Evolutionary conservation across 2,329 filamentous ascomycete genomes (phyloP), one percentile per base, ranked within the genome.

Genomic region (Clonostachys rhizophaga): DNA sequence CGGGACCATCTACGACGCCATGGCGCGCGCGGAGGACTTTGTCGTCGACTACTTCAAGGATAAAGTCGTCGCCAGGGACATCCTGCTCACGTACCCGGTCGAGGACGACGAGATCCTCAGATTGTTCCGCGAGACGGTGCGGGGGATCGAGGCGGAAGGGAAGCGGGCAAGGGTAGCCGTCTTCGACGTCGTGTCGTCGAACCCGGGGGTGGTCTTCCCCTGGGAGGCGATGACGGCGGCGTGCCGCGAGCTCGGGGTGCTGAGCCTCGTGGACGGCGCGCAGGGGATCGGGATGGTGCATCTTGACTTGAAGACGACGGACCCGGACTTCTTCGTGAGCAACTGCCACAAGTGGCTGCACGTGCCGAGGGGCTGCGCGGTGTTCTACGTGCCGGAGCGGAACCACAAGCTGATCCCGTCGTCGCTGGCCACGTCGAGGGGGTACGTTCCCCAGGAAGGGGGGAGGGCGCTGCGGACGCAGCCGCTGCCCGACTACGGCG

Each of bases 281-380:
- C 92, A 97, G 65, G 86, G 86, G 1, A 69, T 95, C 20, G 92
- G 92, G 2, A 86, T 94, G 65, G 75, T 96, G 8, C 72, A 78
- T 1, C 64, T 96, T 6, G 80, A 95, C 63, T 67, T 96, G 11
- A 53, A 61, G 0, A 63, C 67, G 5, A 68, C 91, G 3, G 79
- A 91, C 52, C 84, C 90, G 0, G 91, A 96, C 64, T 96, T 95
- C 68, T 89, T 95, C 58, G 78, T 92, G 12, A 86, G 78, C 47
- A 96, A 96, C 63, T 88, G 83, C 56, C 89, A 95, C 71, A 95
- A 95, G 72, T 97, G 92, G 91, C 81, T 96, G 8, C 84, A 82
- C 58, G 80, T 82, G 1, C 92, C 91, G 1, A 82, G 91, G 34
- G 86, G 85, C 14, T 90, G 86, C 60, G 90, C 90, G 4, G 71